These are phyloP conservation scores for Clitopilus passeckerianus DNA, from an alignment of 768 basidiomycete species.

Conservation along the genomic window DNA sequence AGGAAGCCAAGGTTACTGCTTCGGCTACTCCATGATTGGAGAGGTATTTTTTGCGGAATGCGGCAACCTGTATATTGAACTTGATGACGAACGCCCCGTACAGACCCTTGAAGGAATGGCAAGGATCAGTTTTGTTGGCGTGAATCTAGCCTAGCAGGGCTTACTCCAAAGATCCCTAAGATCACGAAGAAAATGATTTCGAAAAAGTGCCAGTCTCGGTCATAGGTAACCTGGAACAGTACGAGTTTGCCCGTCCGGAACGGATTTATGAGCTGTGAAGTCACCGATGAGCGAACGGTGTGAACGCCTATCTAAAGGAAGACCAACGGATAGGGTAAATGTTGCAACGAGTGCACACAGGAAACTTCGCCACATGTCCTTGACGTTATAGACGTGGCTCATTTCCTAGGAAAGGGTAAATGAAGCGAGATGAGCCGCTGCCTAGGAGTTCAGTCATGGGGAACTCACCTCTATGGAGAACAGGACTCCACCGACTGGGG, in stretches of 20 bases:
- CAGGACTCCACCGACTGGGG: slow-evolving; percentile 95
- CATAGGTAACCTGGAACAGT: slow-evolving; percentile 96
- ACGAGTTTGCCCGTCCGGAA: slow-evolving; percentile 98
- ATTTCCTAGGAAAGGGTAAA: slow-evolving; percentile 66
- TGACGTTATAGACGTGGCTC: slow-evolving; percentile 95
- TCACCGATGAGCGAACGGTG: slow-evolving; percentile 2
- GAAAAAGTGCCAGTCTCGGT: slow-evolving; percentile 98
- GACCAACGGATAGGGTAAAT: slow-evolving; percentile 86
- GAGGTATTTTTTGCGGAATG: slow-evolving; percentile 90
- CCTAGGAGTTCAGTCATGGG: not conserved
- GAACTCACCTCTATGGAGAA: slow-evolving; percentile 88
- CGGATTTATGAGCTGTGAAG: slow-evolving; percentile 87
- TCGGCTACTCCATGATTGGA: slow-evolving; percentile 82
- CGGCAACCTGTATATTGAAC: slow-evolving; percentile 92
- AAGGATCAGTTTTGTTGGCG: slow-evolving; percentile 6
- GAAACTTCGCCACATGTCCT: slow-evolving; percentile 98
- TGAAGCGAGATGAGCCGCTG: not conserved
- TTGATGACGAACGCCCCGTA: slow-evolving; percentile 98
- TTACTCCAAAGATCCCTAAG: slow-evolving; percentile 91
- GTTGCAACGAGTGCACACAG: slow-evolving; percentile 97
- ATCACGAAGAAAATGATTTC: slow-evolving; percentile 96
- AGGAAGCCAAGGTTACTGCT: slow-evolving; percentile 78
- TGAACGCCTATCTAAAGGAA: slow-evolving; percentile 3
- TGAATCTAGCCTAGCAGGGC: slow-evolving; percentile 14
- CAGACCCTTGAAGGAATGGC: slow-evolving; percentile 60